Evolutionary conservation across 306 rosid genomes (phyloP).

Genomic region (Oxytropis ochrocephala): DNA sequence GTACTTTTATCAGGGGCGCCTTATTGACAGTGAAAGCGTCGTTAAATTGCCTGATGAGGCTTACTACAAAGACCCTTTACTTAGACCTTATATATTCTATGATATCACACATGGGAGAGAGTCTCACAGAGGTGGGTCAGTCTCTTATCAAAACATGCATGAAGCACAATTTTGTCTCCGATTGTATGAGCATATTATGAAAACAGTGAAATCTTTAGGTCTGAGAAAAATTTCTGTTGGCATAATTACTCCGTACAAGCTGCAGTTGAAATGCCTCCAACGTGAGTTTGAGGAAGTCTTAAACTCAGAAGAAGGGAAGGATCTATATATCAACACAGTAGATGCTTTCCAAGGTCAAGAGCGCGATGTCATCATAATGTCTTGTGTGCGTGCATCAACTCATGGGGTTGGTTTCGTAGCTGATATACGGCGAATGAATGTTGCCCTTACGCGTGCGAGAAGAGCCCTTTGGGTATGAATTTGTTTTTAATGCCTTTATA

Average conservation of each 20-base stretch:
- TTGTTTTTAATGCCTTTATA: slow-evolving; percentile 1
- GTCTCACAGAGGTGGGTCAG: slow-evolving; percentile 97
- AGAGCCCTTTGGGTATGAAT: slow-evolving; percentile 89
- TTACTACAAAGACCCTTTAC: slow-evolving; percentile 78
- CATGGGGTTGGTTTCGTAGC: slow-evolving; percentile 98
- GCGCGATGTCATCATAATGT: slow-evolving; percentile 95
- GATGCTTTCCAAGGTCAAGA: slow-evolving; percentile 99
- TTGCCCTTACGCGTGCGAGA: slow-evolving; percentile 97
- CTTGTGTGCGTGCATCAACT: slow-evolving; percentile 91
- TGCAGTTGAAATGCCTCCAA: slow-evolving; percentile 93
- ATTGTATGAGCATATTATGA: slow-evolving; percentile 83
- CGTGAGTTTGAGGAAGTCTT: slow-evolving; percentile 87
- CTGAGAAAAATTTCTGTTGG: slow-evolving; percentile 71
- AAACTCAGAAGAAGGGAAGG: slow-evolving; percentile 92
- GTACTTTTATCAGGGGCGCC: slow-evolving; percentile 95
- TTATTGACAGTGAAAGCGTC: slow-evolving; percentile 84
- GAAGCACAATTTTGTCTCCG: slow-evolving; percentile 96
- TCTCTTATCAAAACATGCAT: slow-evolving; percentile 76
- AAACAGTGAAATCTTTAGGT: slow-evolving; percentile 54
- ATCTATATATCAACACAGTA: slow-evolving; percentile 86
- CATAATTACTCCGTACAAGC: slow-evolving; percentile 94
- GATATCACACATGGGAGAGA: slow-evolving; percentile 94
- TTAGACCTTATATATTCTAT: slow-evolving; percentile 79
- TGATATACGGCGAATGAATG: slow-evolving; percentile 94
- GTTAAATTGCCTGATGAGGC: slow-evolving; percentile 69